Evolutionary conservation across 2,329 filamentous ascomycete species (phyloP).

Genomic region (Hypomyces perniciosus): DNA sequence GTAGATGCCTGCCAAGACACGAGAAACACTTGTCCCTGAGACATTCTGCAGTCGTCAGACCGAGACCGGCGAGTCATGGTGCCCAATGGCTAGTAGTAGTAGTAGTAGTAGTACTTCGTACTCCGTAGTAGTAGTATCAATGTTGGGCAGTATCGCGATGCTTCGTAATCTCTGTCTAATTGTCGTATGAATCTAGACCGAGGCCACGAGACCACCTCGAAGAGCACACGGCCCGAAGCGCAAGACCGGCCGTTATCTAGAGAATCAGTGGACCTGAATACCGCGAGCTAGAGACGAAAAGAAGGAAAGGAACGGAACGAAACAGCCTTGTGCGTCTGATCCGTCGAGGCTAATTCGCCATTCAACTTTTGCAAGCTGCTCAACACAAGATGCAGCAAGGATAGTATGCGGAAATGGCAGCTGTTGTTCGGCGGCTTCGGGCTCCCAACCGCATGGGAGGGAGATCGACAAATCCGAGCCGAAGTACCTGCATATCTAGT

Average conservation of each 20-base stretch:
- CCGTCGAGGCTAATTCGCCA: too few relatives aligned
- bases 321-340: background rate
- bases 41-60: background rate
- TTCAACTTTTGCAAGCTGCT: too few relatives aligned
- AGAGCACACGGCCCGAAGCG: background rate
- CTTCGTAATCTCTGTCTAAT: too few relatives aligned
- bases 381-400: too few relatives aligned
- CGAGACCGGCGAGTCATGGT: background rate
- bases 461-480: conserved; percentile 3
- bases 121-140: too few relatives aligned
- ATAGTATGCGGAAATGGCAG: background rate
- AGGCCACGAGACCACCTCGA: background rate
- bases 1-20: background rate
- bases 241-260: background rate
- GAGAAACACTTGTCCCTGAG: background rate
- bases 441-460: background rate
- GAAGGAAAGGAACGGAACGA: background rate
- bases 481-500: background rate
- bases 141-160: too few relatives aligned
- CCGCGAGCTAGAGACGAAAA: background rate
- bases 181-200: background rate
- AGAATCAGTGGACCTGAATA: background rate
- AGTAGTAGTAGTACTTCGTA: too few relatives aligned
- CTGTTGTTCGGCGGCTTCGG: conserved; percentile 10
- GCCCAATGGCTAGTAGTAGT: too few relatives aligned